These are phyloP conservation scores for Aspergillus caelatus DNA, from an alignment of 2,329 filamentous ascomycete species.

Conservation along the genomic window DNA sequence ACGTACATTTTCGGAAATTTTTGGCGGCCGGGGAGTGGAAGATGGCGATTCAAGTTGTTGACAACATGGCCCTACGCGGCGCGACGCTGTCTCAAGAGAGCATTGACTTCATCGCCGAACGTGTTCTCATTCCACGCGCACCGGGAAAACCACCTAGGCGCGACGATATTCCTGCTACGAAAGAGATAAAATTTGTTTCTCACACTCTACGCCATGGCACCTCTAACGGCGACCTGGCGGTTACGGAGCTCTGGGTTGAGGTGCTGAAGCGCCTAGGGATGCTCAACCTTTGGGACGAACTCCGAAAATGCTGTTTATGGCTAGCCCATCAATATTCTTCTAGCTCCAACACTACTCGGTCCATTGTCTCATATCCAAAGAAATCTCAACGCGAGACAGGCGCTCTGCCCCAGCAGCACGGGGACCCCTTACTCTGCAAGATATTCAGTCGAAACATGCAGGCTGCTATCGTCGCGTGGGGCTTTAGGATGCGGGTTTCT, in stretches of 20 bases:
- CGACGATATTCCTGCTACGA: conserved; percentile 36
- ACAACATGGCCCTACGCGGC: conserved; percentile 54
- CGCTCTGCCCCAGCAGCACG: conserved; percentile 10
- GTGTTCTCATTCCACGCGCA: conserved; percentile 35
- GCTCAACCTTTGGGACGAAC: conserved; percentile 53
- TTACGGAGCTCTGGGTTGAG: conserved; percentile 57
- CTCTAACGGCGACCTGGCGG: conserved; percentile 46
- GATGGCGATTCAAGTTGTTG: conserved; percentile 38
- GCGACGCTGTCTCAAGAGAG: conserved; percentile 49
- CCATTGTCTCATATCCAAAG: conserved; percentile 12
- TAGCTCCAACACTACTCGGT: conserved; percentile 13
- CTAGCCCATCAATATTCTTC: conserved; percentile 49
- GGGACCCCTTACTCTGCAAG: conserved; percentile 33
- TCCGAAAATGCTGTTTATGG: conserved; percentile 56
- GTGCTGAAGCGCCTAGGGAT: conserved; percentile 63
- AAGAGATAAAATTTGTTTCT: conserved; percentile 48
- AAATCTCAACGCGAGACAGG: not conserved
- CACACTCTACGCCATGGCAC: conserved; percentile 53
- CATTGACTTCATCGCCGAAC: conserved; percentile 46
- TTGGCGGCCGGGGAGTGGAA: conserved; percentile 36
- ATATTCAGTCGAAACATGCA: conserved; percentile 51
- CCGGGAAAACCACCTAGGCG: conserved; percentile 26
- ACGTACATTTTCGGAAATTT: conserved; percentile 45
- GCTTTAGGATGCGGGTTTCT: conserved; percentile 43
- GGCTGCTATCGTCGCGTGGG: conserved; percentile 53